Base-by-base conservation (phyloP, 2,329 filamentous ascomycete species). In the Cladosporium sp. region DNA sequence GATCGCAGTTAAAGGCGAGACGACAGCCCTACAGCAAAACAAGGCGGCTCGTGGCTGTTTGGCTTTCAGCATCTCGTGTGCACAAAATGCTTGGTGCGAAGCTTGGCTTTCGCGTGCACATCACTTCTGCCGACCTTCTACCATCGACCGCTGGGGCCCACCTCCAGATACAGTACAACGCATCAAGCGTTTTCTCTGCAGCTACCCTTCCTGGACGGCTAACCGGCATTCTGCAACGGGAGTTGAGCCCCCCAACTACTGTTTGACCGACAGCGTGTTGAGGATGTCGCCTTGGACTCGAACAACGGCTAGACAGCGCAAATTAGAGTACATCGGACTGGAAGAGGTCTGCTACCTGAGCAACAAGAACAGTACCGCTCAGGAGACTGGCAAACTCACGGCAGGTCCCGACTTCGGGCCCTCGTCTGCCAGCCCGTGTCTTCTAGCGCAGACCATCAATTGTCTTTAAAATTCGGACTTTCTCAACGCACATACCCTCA, bases 121-220 rank as follows among this genome's bases (percentile, higher is more conserved):
- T 63, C 61, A 56, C 61, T 63, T 63, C 59, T 62, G 59, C 59
- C 61, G 61, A 52, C 50, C 23, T 63, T 63, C 61, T 55, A 53
- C 61, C 61, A 63, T 33, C 52, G 35, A 52, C 49, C 60, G 60
- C 59, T 62, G 46, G 12, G 60, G 46, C 60, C 60, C 60, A 62
- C 60, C 60, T 53, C 60, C 60, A 55, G 46, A 62, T 55, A 52
- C 37, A 35, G 55, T 55, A 52, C 37, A 35, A 49, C 60, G 33
- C 49, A 49, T 55, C 49, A 37, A 44, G 49, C 33, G 11, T 26
- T 40, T 29, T 55, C 23, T 40, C 60, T 55, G 60, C 49, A 46
- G 44, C 59, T 53, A 14, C 46, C 49, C 60, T 62, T 53, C 14
- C 6, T 12, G 31, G 55, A 40, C 60, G 60, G 60, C 8, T 62